Evolutionary conservation across 164 flowering plant species (phyloP).

Genomic region (Platanus orientalis): DNA sequence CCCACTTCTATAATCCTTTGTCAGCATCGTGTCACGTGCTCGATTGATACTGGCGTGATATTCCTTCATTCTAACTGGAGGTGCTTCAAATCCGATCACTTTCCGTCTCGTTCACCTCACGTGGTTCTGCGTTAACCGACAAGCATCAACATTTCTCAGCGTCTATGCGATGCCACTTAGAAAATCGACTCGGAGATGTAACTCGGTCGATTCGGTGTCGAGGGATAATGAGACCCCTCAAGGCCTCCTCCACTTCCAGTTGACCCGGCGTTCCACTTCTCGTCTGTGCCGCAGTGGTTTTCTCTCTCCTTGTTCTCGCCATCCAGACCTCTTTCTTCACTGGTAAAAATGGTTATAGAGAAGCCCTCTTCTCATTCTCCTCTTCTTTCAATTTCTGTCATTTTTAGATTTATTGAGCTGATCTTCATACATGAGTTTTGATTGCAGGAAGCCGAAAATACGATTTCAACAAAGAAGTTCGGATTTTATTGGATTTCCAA

Average conservation of each 20-base stretch:
- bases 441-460: slow-evolving; percentile 31
- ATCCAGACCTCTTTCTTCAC: slow-evolving; percentile 37
- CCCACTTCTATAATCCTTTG: too few relatives aligned
- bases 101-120: too few relatives aligned
- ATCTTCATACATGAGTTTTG: background rate
- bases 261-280: slow-evolving; percentile 42
- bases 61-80: too few relatives aligned
- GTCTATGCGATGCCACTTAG: too few relatives aligned
- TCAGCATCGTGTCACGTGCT: too few relatives aligned
- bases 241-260: slow-evolving; percentile 8
- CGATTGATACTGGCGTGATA: too few relatives aligned
- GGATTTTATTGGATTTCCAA: too few relatives aligned
- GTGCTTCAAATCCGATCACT: too few relatives aligned
- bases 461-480: slow-evolving; percentile 22
- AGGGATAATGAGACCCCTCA: slow-evolving; percentile 12
- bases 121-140: too few relatives aligned
- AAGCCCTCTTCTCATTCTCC: background rate
- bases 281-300: slow-evolving; percentile 46
- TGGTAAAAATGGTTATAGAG: slow-evolving; percentile 5
- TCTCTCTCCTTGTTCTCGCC: slow-evolving; percentile 58
- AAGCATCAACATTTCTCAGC: too few relatives aligned
- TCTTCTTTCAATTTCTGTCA: background rate
- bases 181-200: background rate
- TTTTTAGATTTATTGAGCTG: background rate
- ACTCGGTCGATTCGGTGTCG: background rate